A percentile compares a stretch with the other conserved stretches of the same genome.
These are phyloP conservation scores for Guyanaporus albipodus DNA, from an alignment of 768 basidiomycete genomes.

Conservation along the genomic window DNA sequence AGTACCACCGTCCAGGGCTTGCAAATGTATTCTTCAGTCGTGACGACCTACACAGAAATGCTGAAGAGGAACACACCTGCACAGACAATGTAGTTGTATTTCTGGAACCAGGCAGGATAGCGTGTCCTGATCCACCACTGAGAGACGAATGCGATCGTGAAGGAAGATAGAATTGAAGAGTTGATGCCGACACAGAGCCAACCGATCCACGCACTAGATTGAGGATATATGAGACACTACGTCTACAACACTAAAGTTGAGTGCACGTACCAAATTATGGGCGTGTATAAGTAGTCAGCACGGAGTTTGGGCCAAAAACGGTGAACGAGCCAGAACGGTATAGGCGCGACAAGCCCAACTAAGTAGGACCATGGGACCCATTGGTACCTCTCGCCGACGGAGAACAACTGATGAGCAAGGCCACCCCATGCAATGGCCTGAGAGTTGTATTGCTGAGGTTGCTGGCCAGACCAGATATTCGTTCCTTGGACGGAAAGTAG, in stretches of 20 bases:
- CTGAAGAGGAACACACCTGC: conserved; percentile 37
- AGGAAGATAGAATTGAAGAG: conserved; percentile 18
- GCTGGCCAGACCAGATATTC: conserved; percentile 32
- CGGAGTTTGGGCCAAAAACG: conserved; percentile 31
- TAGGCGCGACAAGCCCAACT: conserved; percentile 31
- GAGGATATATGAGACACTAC: conserved; percentile 1
- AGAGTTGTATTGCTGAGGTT: conserved; percentile 28
- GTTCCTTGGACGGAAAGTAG: conserved; percentile 54
- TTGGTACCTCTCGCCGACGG: conserved; percentile 26
- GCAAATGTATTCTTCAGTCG: not conserved
- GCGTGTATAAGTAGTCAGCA: conserved; percentile 28
- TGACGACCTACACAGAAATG: too few relatives aligned
- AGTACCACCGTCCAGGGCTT: conserved; percentile 36
- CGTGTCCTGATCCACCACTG: conserved; percentile 39
- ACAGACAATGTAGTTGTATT: conserved; percentile 34
- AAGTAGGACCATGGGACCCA: conserved; percentile 40
- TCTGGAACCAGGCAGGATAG: conserved; percentile 34
- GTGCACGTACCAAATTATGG: conserved; percentile 25
- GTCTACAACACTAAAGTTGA: conserved; percentile 1
- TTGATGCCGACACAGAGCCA: conserved; percentile 27
- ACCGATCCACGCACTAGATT: conserved; percentile 17
- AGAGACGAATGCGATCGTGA: conserved; percentile 28
- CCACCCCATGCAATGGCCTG: conserved; percentile 39
- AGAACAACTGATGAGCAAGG: conserved; percentile 33
- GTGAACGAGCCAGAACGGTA: conserved; percentile 41